These are phyloP conservation scores for Parietaria judaica DNA, from an alignment of 306 rosid species.

Conservation along the genomic window DNA sequence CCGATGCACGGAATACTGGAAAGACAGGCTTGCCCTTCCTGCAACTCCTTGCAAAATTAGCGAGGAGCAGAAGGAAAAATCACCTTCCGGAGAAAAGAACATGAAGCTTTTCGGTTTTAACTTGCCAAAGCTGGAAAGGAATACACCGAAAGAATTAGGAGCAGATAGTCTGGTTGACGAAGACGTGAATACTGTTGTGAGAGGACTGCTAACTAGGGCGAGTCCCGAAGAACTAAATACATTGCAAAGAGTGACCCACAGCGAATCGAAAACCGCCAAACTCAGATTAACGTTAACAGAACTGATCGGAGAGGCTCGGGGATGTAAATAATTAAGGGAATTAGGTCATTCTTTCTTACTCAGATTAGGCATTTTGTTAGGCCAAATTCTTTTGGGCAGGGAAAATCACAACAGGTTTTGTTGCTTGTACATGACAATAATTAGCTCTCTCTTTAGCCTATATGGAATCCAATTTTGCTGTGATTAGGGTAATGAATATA, in stretches of 20 bases:
- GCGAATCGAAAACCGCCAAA: conserved; percentile 28
- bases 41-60: conserved; percentile 11
- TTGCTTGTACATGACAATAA: conserved; percentile 4
- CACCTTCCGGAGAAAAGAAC: conserved; percentile 21
- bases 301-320: conserved; percentile 48
- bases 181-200: conserved; percentile 31
- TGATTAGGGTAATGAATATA: background rate
- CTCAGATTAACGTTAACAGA: conserved; percentile 35
- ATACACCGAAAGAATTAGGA: conserved; percentile 14
- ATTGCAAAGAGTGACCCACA: conserved; percentile 36
- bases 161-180: conserved; percentile 23
- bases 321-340: conserved; percentile 30
- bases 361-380: conserved; percentile 28
- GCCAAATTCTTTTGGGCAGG: conserved; percentile 36
- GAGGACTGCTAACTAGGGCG: conserved; percentile 47
- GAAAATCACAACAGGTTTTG: too few species aligned
- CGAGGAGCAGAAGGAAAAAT: conserved; percentile 25
- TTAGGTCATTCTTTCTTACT: conserved; percentile 38
- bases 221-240: conserved; percentile 48
- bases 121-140: conserved; percentile 28
- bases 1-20: conserved; percentile 73
- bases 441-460: conserved; percentile 2
- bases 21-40: conserved; percentile 30
- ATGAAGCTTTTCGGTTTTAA: conserved; percentile 37
- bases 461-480: conserved; percentile 1